Evolutionary conservation across 1,284 basidiomycete species (phyloP), one percentile per base, ranked within the genome.

Genomic region (Psilocybe mexicana): DNA sequence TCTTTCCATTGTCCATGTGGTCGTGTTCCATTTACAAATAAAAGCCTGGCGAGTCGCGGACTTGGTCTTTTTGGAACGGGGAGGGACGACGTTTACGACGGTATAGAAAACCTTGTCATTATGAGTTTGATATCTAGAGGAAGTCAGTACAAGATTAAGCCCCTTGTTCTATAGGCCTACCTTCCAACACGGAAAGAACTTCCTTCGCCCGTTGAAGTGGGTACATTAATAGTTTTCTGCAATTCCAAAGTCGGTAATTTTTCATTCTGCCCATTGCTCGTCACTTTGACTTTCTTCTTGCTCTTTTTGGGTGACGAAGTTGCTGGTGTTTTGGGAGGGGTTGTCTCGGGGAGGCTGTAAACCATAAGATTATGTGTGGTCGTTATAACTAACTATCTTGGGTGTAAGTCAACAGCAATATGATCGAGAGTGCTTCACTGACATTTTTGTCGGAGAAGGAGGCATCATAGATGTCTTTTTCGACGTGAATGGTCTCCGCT

Each of bases 181-280:
- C 86, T 85, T 26, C 82, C 89, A 11, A 87, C 85, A 23, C 94
- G 86, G 74, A 94, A 96, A 1, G 83, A 83, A 54, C 86, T 82
- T 10, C 78, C 79, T 48, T 79, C 74, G 1, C 80, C 80, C 5
- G 82, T 69, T 38, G 82, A 74, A 10, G 74, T 65, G 6, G 90
- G 88, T 24, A 85, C 64, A 30, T 82, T 80, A 25, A 91, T 68
- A 2, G 80, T 81, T 43, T 79, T 73, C 43, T 83, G 61, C 3
- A 85, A 70, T 52, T 79, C 73, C 23, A 89, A 73, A 2, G 70
- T 67, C 18, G 69, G 45, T 3, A 70, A 57, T 11, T 61, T 62
- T 30, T 59, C 40, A 26, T 59, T 52, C 38, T 33, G 45, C 1
- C 55, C 57, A 51, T 60, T 69, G 2, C 58, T 57, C n/a, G 62